phyloP scores from a whole-genome alignment of 176 grass and related monocot genomes.

The Hordeum vulgare region DNA sequence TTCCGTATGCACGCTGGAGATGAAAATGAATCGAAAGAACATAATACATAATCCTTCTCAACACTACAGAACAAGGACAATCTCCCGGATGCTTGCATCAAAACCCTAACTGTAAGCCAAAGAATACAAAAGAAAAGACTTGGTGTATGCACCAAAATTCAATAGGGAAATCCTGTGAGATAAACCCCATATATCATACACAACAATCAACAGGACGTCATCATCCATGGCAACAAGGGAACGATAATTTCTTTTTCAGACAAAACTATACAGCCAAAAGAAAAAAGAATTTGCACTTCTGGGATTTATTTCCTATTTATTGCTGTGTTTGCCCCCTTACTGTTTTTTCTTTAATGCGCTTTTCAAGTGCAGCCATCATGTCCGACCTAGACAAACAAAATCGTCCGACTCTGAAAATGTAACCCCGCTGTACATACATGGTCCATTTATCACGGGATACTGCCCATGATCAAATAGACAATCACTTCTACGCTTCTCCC shows the following conservation, averaged over 20 bases:
- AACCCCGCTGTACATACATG: constrained; percentile 25
- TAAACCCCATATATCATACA: constrained; percentile 21
- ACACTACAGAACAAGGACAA: neutral
- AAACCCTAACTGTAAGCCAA: neutral
- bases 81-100: neutral
- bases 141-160: constrained; percentile 7
- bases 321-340: constrained; percentile 17
- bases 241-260: neutral
- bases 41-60: neutral
- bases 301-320: constrained; percentile 30
- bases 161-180: neutral
- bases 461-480: neutral
- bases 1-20: neutral
- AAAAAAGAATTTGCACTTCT: constrained; percentile 18
- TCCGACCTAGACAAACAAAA: constrained; percentile 44
- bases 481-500: neutral
- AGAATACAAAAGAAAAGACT: neutral
- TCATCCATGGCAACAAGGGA: neutral
- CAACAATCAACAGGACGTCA: neutral
- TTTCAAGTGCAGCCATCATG: constrained; percentile 8
- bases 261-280: constrained; percentile 36
- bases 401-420: neutral
- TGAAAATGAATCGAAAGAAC: neutral
- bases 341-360: constrained; percentile 14
- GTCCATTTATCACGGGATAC: neutral